Evolutionary conservation across 208 protist species (phyloP).

Genomic region (Trichomonas vaginalis): DNA sequence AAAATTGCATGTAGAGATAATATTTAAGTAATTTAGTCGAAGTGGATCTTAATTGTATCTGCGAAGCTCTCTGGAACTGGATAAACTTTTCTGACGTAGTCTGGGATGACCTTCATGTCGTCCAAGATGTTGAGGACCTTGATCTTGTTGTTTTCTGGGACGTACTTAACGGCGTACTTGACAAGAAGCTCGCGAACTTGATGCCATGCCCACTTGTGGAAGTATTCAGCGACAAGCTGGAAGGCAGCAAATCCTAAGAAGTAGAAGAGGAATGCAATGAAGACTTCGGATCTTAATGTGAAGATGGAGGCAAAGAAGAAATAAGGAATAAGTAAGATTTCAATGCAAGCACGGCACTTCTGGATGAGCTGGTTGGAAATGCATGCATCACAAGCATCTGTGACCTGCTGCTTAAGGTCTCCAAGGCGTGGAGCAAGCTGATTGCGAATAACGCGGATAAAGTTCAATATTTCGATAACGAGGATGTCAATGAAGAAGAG

Average conservation of each 20-base stretch:
- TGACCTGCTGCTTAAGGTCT: neutral
- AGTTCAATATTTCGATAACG: neutral
- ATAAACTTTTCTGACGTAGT: neutral
- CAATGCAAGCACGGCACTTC: neutral
- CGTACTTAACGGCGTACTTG: neutral
- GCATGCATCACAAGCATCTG: neutral
- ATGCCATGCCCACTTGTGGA: neutral
- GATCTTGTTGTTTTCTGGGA: neutral
- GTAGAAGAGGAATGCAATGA: neutral
- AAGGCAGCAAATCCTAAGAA: neutral
- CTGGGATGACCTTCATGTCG: neutral
- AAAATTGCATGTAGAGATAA: too few relatives aligned
- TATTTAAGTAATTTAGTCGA: too few relatives aligned
- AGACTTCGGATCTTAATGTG: neutral
- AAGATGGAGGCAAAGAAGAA: neutral
- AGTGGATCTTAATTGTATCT: neutral
- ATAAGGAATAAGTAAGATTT: neutral
- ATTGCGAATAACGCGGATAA: neutral
- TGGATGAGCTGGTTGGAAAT: neutral
- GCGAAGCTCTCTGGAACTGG: neutral
- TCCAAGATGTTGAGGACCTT: neutral
- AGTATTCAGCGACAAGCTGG: neutral
- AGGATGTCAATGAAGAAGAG: neutral
- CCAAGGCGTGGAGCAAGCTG: neutral
- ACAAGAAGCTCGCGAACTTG: neutral